Evolutionary conservation across 192 early-diverging fungal genomes (phyloP).

Genomic region (Umbelopsis sp.): DNA sequence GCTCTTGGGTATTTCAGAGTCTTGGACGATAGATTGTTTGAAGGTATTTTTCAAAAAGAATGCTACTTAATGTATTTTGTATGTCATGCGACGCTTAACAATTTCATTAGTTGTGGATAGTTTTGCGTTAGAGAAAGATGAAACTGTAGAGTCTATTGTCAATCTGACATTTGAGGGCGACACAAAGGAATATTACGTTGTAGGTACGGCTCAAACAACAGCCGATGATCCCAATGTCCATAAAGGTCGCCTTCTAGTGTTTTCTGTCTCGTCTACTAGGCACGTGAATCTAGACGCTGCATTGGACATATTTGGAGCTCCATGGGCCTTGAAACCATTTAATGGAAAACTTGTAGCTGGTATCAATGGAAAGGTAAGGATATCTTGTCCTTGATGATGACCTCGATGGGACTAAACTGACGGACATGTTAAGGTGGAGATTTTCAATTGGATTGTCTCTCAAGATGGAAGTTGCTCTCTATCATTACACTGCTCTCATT

Average conservation of each 20-base stretch:
- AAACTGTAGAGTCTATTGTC: conserved; percentile 48
- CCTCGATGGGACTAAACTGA: not conserved
- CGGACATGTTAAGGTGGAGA: conserved; percentile 24
- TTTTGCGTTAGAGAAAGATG: conserved; percentile 43
- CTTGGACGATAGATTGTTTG: conserved; percentile 74
- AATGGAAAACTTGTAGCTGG: conserved; percentile 68
- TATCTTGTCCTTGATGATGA: not conserved
- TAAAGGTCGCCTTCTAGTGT: conserved; percentile 75
- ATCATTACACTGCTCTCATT: conserved; percentile 40
- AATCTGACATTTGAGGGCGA: conserved; percentile 45
- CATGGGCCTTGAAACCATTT: conserved; percentile 62
- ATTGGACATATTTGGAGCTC: conserved; percentile 61
- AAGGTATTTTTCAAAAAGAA: conserved; percentile 49
- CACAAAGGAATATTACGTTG: conserved; percentile 58
- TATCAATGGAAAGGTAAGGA: conserved; percentile 63
- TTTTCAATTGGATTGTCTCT: conserved; percentile 24
- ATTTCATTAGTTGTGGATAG: conserved; percentile 39
- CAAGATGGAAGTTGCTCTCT: conserved; percentile 22
- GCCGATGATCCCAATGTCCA: conserved; percentile 59
- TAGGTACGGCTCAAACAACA: conserved; percentile 72
- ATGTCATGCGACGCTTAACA: not conserved
- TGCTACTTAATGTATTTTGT: not conserved
- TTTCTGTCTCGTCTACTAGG: conserved; percentile 50
- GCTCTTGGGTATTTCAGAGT: conserved; percentile 60
- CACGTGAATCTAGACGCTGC: conserved; percentile 55